phyloP scores from a whole-genome alignment of 2,329 filamentous ascomycete species.

The Aspergillus viridinutans region DNA sequence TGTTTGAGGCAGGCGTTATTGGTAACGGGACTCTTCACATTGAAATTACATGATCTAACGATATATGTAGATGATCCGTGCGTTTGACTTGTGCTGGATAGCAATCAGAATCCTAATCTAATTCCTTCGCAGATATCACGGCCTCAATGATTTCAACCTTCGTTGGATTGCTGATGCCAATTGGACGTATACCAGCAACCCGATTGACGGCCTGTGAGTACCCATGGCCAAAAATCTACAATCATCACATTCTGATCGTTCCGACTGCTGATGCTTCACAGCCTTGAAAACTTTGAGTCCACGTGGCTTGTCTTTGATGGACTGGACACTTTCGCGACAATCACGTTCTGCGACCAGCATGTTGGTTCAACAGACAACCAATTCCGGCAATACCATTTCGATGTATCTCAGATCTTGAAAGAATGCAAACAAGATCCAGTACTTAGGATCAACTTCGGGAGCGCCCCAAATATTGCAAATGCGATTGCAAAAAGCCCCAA shows the following conservation, averaged over 20 bases:
- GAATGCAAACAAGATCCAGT: constrained; percentile 39
- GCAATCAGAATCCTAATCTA: not conserved
- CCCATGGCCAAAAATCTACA: not conserved
- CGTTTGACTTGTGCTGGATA: constrained; percentile 10
- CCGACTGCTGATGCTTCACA: constrained; percentile 5
- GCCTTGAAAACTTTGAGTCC: constrained; percentile 29
- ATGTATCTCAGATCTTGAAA: constrained; percentile 47
- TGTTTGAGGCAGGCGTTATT: constrained; percentile 52
- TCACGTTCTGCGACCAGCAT: constrained; percentile 52
- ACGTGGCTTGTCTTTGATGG: constrained; percentile 60
- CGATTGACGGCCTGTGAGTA: constrained; percentile 41
- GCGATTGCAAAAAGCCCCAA: constrained; percentile 49
- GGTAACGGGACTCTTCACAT: constrained; percentile 34
- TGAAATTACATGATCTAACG: constrained; percentile 1
- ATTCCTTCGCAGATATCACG: constrained; percentile 41
- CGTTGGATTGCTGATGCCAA: constrained; percentile 57
- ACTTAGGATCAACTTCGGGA: constrained; percentile 54
- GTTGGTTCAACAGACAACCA: constrained; percentile 59
- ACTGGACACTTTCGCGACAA: constrained; percentile 57
- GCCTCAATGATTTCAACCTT: constrained; percentile 56
- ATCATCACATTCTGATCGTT: not conserved
- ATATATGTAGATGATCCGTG: constrained; percentile 29
- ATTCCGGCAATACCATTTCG: constrained; percentile 59
- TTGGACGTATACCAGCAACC: constrained; percentile 57
- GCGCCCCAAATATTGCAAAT: constrained; percentile 51